Evolutionary conservation across 140 eudicot species (phyloP).

Genomic region (Ambrosia hybrid): DNA sequence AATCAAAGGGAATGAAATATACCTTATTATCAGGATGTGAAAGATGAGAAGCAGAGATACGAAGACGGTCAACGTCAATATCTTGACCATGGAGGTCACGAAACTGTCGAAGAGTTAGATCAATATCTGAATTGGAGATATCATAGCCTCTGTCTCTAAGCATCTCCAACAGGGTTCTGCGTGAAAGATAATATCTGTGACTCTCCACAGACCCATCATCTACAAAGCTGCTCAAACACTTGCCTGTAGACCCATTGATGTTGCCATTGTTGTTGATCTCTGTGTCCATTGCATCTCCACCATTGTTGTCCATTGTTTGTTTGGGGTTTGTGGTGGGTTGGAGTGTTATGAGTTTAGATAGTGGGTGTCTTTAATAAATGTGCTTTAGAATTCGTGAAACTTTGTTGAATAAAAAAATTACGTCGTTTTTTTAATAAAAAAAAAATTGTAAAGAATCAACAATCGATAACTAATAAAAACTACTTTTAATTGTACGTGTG

Average conservation of each 20-base stretch:
- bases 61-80: conserved; percentile 56
- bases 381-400: conserved; percentile 6
- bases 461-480: no score
- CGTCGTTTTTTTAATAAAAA: no score
- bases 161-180: conserved; percentile 77
- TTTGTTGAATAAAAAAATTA: neutral
- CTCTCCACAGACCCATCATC: conserved; percentile 62
- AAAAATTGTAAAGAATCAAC: no score
- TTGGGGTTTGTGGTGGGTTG: conserved; percentile 11
- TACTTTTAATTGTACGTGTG: no score
- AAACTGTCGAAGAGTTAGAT: conserved; percentile 55
- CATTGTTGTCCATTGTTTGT: conserved; percentile 26
- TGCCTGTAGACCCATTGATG: conserved; percentile 28
- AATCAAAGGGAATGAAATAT: no score
- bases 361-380: neutral
- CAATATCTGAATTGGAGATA: conserved; percentile 50
- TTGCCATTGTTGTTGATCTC: conserved; percentile 40
- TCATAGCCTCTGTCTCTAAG: conserved; percentile 72
- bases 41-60: conserved; percentile 55
- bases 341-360: neutral
- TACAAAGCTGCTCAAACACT: conserved; percentile 48
- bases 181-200: conserved; percentile 73
- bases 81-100: conserved; percentile 51
- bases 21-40: conserved; percentile 60
- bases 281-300: conserved; percentile 29